Conservation (phyloP, 768 basidiomycete species). For the Suillus alpinus region DNA sequence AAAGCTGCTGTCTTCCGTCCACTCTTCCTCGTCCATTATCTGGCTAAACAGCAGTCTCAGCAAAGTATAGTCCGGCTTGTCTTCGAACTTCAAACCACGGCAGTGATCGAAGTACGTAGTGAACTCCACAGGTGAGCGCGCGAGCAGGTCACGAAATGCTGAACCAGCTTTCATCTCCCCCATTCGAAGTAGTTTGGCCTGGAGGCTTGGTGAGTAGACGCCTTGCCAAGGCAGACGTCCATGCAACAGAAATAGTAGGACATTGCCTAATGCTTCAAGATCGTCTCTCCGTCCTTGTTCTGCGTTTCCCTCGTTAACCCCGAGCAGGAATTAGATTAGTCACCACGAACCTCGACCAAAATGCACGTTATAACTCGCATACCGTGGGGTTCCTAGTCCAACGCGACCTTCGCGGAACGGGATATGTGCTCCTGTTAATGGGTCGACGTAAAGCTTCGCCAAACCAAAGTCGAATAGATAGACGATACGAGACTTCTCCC, state of each 20-base stretch:
- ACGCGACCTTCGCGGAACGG: constrained; percentile 11
- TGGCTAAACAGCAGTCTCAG: constrained; percentile 13
- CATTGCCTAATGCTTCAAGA: constrained; percentile 17
- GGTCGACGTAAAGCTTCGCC: constrained; percentile 10
- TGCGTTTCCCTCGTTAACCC: not conserved
- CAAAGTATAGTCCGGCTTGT: constrained; percentile 17
- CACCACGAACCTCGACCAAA: constrained; percentile 10
- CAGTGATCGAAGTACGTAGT: constrained; percentile 14
- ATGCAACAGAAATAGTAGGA: constrained; percentile 20
- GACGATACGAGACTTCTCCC: constrained; percentile 1
- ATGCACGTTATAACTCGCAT: constrained; percentile 14
- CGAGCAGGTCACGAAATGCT: not conserved
- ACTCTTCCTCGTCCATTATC: not conserved
- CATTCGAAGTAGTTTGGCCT: constrained; percentile 5
- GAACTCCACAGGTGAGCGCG: constrained; percentile 9
- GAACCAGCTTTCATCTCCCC: constrained; percentile 16
- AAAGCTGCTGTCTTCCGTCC: not conserved
- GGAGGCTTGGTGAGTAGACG: constrained; percentile 6
- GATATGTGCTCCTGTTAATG: constrained; percentile 14
- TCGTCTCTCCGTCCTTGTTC: constrained; percentile 24
- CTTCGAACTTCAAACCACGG: constrained; percentile 17
- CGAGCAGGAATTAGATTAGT: not conserved
- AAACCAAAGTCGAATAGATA: constrained; percentile 22
- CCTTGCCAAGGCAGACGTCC: constrained; percentile 24
- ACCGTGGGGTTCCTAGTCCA: constrained; percentile 14